These are phyloP conservation scores for Xylariales sp. DNA, from an alignment of 2,329 filamentous ascomycete genomes.

Conservation along the genomic window DNA sequence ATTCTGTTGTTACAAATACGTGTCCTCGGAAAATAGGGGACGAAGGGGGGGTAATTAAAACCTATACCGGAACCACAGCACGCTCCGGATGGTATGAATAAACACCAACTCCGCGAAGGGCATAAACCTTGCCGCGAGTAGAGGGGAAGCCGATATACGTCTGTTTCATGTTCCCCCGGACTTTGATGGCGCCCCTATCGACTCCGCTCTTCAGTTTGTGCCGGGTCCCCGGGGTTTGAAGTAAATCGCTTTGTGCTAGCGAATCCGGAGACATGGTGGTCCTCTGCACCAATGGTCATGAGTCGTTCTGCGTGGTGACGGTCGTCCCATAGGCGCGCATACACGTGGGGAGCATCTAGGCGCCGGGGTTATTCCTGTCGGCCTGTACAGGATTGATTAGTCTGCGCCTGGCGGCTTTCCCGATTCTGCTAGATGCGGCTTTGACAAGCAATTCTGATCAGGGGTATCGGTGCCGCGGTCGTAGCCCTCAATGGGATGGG, in stretches of 20 bases:
- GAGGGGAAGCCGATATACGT: neutral
- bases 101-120: neutral
- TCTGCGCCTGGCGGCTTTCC: constrained; percentile 13
- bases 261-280: constrained; percentile 8
- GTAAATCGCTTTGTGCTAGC: constrained; percentile 4
- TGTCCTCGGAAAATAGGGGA: neutral
- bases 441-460: constrained; percentile 16
- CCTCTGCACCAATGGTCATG: constrained; percentile 9
- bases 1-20: neutral
- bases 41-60: neutral
- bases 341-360: constrained; percentile 27
- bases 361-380: constrained; percentile 14
- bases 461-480: constrained; percentile 7
- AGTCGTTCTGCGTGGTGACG: constrained; percentile 6
- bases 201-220: neutral
- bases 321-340: constrained; percentile 24
- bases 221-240: constrained; percentile 16
- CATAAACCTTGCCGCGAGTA: constrained; percentile 8
- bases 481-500: constrained; percentile 9
- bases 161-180: neutral
- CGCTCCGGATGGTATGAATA: neutral
- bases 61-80: neutral
- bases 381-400: neutral
- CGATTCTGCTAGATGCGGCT: constrained; percentile 25
- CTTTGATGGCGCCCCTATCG: neutral